phyloP scores from a whole-genome alignment of 1,139 yeast species.

The Insectozyma bohioensis region DNA sequence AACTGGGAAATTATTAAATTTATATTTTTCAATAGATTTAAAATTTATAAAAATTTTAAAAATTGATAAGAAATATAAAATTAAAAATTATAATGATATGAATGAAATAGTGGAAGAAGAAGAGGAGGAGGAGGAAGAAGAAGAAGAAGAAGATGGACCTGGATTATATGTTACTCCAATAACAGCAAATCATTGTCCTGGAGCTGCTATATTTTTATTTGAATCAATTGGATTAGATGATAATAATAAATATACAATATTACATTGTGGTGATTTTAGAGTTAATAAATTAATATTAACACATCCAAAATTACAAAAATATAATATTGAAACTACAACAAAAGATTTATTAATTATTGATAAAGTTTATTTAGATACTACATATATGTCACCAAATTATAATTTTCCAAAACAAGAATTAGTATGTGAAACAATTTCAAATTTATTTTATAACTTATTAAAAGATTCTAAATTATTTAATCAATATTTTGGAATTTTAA shows the following conservation, averaged over 20 bases:
- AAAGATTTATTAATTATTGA: slow-evolving; percentile 28
- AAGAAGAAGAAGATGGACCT: slow-evolving; percentile 24
- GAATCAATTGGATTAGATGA: slow-evolving; percentile 44
- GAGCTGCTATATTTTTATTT: slow-evolving; percentile 79
- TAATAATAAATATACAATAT: slow-evolving; percentile 31
- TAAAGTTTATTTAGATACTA: slow-evolving; percentile 79
- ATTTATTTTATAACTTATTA: slow-evolving; percentile 46
- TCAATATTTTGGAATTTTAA: slow-evolving; percentile 38
- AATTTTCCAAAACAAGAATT: slow-evolving; percentile 74
- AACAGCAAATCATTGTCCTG: slow-evolving; percentile 97
- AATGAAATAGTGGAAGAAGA: too few relatives aligned
- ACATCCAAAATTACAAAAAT: slow-evolving; percentile 30
- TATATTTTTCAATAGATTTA: slow-evolving; percentile 55
- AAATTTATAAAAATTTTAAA: slow-evolving; percentile 51
- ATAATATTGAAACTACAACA: slow-evolving; percentile 24
- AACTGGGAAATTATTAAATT: slow-evolving; percentile 57
- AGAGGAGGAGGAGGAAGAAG: too few relatives aligned
- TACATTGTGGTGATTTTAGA: slow-evolving; percentile 94
- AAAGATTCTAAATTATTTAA: slow-evolving; percentile 26
- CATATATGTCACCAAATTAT: slow-evolving; percentile 74
- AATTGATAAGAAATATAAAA: slow-evolving; percentile 37
- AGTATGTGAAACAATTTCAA: slow-evolving; percentile 60
- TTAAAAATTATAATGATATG: slow-evolving; percentile 19
- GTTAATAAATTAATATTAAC: slow-evolving; percentile 51
- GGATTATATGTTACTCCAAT: slow-evolving; percentile 60